Base-by-base conservation (phyloP, 129 eudicot genomes). In the Gnaphalium uliginosum region DNA sequence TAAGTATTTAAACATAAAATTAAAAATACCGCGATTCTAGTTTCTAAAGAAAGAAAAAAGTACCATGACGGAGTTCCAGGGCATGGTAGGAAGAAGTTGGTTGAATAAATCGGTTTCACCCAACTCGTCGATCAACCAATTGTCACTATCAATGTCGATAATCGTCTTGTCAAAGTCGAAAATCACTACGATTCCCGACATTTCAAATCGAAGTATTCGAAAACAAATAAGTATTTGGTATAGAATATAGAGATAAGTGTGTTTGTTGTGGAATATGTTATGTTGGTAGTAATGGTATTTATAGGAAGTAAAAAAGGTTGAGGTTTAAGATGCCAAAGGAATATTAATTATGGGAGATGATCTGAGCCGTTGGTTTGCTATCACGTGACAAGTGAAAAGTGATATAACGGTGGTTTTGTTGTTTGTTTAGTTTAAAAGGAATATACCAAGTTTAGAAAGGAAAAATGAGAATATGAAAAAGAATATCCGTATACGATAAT, bases 91-190 rank as follows among this genome's bases (percentile, higher is more conserved):
- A 39, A 92, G 89, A 48, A 92, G 91, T 25, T 87, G 84, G 74
- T 82, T 82, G 69, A 82, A 82, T 29, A 65, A 21, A 82, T 76
- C 82, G 13, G 85, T 82, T 14, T 69, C 85, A 56, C 82, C 85
- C 59, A 82, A 39, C 63, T 87, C 93, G 27, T 89, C 97, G 15
- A 89, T 82, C 4, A 92, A 86, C 93, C 93, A 92, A 18, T 92
- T 92, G 76, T 92, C 97, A 57, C 96, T 92, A 58, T 92, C 97
- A 50, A 81, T 11, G 17, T 92, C 96, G 73, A 92, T 87, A 33
- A 92, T 92, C 67, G 97, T 92, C 84, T 87, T 89, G 41, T 92
- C 97, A 72, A 92, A 92, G 85, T 92, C 97, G 21, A 92, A 92
- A 76, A 92, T 80, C 82, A 92, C 93, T 57, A 89, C 81, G 30